phyloP scores from a whole-genome alignment of 164 flowering plant species.

The Amborella trichopoda region DNA sequence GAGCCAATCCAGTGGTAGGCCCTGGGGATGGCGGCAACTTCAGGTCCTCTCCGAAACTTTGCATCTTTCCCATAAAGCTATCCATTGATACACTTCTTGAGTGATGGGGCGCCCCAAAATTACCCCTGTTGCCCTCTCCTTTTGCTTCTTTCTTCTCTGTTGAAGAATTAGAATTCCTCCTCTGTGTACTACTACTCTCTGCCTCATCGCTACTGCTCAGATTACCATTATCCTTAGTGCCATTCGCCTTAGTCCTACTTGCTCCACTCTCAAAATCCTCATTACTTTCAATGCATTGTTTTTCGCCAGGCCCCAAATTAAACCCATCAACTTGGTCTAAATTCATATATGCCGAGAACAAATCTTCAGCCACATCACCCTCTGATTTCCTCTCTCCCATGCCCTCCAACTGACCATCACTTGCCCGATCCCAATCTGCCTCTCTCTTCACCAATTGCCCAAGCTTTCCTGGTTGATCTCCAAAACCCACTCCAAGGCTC shows the following conservation, averaged over 20 bases:
- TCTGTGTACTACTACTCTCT: conserved; percentile 71
- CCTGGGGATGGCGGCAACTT: conserved; percentile 43
- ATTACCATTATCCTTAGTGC: conserved; percentile 11
- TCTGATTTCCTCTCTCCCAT: conserved; percentile 68
- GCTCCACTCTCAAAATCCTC: conserved; percentile 75
- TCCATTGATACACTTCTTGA: conserved; percentile 51
- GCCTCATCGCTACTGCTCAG: conserved; percentile 92
- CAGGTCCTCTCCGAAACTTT: conserved; percentile 44
- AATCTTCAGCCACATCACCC: conserved; percentile 74
- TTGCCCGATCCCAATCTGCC: conserved; percentile 33
- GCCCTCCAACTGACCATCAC: conserved; percentile 34
- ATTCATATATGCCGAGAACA: conserved; percentile 80
- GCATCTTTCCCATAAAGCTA: conserved; percentile 42
- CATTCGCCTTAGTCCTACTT: conserved; percentile 83
- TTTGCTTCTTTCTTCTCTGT: conserved; percentile 16
- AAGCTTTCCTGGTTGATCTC: conserved; percentile 24
- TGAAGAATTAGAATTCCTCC: conserved; percentile 26
- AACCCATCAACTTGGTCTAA: conserved; percentile 61
- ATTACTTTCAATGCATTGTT: conserved; percentile 25
- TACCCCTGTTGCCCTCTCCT: conserved; percentile 38
- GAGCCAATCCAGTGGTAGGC: conserved; percentile 20
- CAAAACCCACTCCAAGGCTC: conserved; percentile 22
- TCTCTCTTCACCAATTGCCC: conserved; percentile 57
- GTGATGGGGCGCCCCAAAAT: conserved; percentile 14
- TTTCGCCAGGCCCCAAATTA: conserved; percentile 58